These are phyloP conservation scores for Umbelopsis ramanniana DNA, from an alignment of 192 early-diverging fungal genomes.

Conservation along the genomic window DNA sequence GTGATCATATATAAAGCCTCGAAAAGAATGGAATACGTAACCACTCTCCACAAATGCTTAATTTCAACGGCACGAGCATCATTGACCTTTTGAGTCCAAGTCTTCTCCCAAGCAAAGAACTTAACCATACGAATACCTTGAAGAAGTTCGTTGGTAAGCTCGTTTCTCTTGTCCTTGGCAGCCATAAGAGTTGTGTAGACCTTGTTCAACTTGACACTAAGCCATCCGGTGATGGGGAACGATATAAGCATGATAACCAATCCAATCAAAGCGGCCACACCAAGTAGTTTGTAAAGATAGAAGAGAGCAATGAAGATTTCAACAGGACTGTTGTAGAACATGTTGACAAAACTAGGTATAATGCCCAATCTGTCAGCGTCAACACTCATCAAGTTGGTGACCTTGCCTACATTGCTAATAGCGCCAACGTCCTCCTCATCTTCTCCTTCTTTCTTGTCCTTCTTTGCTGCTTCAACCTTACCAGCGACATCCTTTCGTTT, in stretches of 20 bases:
- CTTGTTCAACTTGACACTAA: constrained; percentile 29
- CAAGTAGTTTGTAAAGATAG: constrained; percentile 63
- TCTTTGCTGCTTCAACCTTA: constrained; percentile 40
- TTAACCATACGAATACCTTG: constrained; percentile 58
- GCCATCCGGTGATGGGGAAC: constrained; percentile 38
- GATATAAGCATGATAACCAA: constrained; percentile 44
- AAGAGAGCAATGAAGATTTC: constrained; percentile 55
- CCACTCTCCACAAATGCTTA: constrained; percentile 35
- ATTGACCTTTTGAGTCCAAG: constrained; percentile 30
- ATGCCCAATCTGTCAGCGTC: constrained; percentile 59
- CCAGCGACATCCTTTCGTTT: constrained; percentile 62
- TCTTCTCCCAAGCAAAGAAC: constrained; percentile 58
- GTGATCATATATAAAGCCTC: constrained; percentile 38
- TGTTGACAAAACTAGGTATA: constrained; percentile 48
- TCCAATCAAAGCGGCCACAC: constrained; percentile 40
- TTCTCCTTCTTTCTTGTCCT: constrained; percentile 39
- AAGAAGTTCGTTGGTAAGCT: constrained; percentile 61
- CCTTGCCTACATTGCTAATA: constrained; percentile 50
- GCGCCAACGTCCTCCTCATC: constrained; percentile 32
- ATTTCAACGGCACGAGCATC: constrained; percentile 27
- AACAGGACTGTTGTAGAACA: constrained; percentile 57
- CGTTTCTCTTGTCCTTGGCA: constrained; percentile 67
- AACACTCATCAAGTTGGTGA: constrained; percentile 63
- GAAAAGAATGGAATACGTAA: constrained; percentile 18
- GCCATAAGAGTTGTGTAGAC: constrained; percentile 45